A percentile compares a stretch with the other conserved stretches of the same genome.
These are phyloP conservation scores for Cyberlindnera saturnus DNA, from an alignment of 805 yeast genomes.

Conservation along the genomic window DNA sequence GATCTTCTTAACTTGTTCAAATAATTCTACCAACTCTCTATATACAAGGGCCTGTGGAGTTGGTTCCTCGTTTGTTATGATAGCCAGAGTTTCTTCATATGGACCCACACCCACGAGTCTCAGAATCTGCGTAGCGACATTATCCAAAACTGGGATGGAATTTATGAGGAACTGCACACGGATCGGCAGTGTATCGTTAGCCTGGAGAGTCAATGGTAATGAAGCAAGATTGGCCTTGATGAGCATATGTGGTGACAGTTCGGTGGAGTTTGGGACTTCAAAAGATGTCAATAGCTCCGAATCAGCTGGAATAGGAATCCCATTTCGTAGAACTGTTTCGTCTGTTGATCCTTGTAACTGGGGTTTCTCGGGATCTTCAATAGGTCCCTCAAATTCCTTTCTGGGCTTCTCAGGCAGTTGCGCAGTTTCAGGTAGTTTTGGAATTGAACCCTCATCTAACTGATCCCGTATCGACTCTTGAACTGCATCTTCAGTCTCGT, in stretches of 20 bases:
- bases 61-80: slow-evolving; percentile 59
- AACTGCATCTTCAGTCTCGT: too few species aligned
- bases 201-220: slow-evolving; percentile 50
- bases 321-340: slow-evolving; percentile 8
- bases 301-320: slow-evolving; percentile 18
- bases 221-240: slow-evolving; percentile 50
- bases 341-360: not conserved
- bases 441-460: too few species aligned
- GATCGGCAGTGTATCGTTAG: slow-evolving; percentile 43
- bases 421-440: too few species aligned
- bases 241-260: slow-evolving; percentile 17
- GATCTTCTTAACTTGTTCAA: slow-evolving; percentile 68
- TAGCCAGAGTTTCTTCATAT: slow-evolving; percentile 65
- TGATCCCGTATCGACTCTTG: not conserved
- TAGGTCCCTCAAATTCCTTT: not conserved
- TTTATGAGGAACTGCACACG: slow-evolving; percentile 61
- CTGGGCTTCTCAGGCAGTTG: not conserved
- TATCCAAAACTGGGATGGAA: slow-evolving; percentile 72
- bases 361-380: not conserved
- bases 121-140: slow-evolving; percentile 73
- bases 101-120: slow-evolving; percentile 68
- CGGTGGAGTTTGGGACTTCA: slow-evolving; percentile 4
- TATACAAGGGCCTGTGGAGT: slow-evolving; percentile 60
- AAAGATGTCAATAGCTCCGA: slow-evolving; percentile 15
- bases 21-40: slow-evolving; percentile 63